A percentile compares a stretch with the other conserved stretches of the same genome.
Conservation (phyloP, 2,329 filamentous ascomycete species). For the Grosmannia clavigera region DNA sequence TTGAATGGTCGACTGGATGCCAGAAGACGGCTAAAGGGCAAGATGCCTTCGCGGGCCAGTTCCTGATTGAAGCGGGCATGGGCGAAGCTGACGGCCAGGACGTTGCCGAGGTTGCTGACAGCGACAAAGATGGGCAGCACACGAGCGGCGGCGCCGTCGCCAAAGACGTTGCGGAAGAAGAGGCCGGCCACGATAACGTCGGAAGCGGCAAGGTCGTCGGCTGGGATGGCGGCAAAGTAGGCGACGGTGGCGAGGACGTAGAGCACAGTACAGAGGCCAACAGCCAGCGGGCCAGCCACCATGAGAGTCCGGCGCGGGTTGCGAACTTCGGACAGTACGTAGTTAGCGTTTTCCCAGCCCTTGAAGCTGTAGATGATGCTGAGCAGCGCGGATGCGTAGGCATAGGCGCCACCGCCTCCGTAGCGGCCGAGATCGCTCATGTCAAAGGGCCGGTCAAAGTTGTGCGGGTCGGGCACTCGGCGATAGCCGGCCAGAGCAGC, state of each 20-base stretch:
- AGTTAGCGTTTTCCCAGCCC: constrained; percentile 41
- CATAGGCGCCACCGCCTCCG: constrained; percentile 16
- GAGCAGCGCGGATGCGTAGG: constrained; percentile 35
- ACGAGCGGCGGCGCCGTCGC: constrained; percentile 27
- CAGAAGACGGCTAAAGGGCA: constrained; percentile 55
- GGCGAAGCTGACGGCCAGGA: constrained; percentile 33
- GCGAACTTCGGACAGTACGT: constrained; percentile 42
- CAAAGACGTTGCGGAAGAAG: constrained; percentile 43
- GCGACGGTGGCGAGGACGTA: constrained; percentile 46
- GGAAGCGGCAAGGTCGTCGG: constrained; percentile 38
- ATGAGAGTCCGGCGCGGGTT: constrained; percentile 44
- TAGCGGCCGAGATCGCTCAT: constrained; percentile 1
- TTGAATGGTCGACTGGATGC: constrained; percentile 30
- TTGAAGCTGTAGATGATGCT: constrained; percentile 45
- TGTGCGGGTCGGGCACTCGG: constrained; percentile 9
- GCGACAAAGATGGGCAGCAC: constrained; percentile 26
- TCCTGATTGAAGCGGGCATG: constrained; percentile 50
- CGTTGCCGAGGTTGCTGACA: constrained; percentile 2
- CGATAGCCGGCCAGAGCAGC: constrained; percentile 15
- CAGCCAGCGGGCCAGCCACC: constrained; percentile 40
- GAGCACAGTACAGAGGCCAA: constrained; percentile 37
- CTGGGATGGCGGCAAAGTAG: constrained; percentile 45
- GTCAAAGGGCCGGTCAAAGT: constrained; percentile 1
- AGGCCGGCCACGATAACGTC: constrained; percentile 42
- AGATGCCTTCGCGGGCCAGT: constrained; percentile 55